Percentiles rank a stretch among this genome's conserved stretches.
phyloP scores from a whole-genome alignment of 495 filamentous ascomycete genomes.

The Lichenothelia convexa region DNA sequence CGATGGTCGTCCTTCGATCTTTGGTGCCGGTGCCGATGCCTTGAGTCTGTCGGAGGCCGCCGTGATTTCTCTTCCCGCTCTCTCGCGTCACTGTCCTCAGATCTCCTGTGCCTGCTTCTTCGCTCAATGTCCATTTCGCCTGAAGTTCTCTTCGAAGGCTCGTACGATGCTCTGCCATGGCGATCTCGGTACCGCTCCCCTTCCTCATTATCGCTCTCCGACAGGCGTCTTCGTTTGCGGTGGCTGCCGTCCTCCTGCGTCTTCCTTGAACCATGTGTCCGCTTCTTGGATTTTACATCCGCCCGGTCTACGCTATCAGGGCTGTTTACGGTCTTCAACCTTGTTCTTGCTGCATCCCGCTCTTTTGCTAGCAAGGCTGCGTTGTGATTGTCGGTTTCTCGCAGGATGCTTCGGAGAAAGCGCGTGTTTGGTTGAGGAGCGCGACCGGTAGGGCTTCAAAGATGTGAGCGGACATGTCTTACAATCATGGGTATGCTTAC shows the following conservation, averaged over 20 bases:
- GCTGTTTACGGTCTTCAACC: conserved; percentile 35
- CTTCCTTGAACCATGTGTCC: background rate
- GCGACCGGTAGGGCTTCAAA: conserved; percentile 31
- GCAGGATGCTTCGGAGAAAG: conserved; percentile 76
- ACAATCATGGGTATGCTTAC: conserved; percentile 25
- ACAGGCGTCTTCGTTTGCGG: conserved; percentile 6
- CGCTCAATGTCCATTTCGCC: background rate
- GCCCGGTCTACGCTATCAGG: conserved; percentile 3
- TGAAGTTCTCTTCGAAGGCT: background rate
- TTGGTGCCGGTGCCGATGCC: background rate
- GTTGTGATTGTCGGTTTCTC: conserved; percentile 80
- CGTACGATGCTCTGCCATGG: background rate
- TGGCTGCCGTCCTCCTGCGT: conserved; percentile 19
- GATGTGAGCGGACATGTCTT: conserved; percentile 3
- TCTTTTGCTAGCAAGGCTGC: conserved; percentile 70
- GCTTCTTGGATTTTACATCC: background rate
- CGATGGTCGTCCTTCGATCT: background rate
- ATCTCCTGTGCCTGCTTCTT: background rate
- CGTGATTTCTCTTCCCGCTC: background rate
- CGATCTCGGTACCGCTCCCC: background rate
- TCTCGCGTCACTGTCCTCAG: background rate
- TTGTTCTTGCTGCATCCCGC: conserved; percentile 40
- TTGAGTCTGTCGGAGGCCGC: background rate
- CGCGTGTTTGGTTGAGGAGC: conserved; percentile 82
- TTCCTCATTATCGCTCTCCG: conserved; percentile 4